These are phyloP conservation scores for Hygrophoropsis aurantiaca DNA, from an alignment of 768 basidiomycete genomes.

Conservation along the genomic window DNA sequence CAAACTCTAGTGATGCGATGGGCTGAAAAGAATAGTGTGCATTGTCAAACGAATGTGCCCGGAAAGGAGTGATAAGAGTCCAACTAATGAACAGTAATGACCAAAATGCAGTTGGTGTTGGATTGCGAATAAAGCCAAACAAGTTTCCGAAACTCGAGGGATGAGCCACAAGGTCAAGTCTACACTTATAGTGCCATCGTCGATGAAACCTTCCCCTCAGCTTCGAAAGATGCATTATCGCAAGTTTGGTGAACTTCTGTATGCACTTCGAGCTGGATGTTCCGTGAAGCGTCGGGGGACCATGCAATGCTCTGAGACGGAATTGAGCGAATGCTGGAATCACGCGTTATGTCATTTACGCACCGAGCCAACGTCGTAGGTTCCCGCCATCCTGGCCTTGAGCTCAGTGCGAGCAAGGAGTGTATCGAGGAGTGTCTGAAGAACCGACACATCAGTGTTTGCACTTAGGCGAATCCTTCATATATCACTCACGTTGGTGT, in stretches of 20 bases:
- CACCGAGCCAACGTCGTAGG: not conserved
- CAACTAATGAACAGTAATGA: too few species aligned
- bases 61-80: too few species aligned
- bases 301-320: not conserved
- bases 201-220: slow-evolving; percentile 1
- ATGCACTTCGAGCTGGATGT: slow-evolving; percentile 4
- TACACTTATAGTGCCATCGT: not conserved
- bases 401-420: slow-evolving; percentile 39
- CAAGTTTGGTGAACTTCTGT: not conserved
- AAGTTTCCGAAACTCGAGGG: too few species aligned
- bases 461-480: too few species aligned
- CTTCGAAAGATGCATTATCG: slow-evolving; percentile 3
- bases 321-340: not conserved
- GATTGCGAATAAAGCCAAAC: too few species aligned
- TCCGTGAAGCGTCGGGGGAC: not conserved
- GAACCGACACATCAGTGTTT: too few species aligned
- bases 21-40: too few species aligned
- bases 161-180: not conserved
- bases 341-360: not conserved
- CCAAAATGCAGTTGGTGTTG: too few species aligned
- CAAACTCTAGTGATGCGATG: too few species aligned
- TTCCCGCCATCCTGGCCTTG: slow-evolving; percentile 19
- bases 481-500: slow-evolving; percentile 42
- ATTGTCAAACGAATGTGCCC: too few species aligned
- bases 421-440: slow-evolving; percentile 44